Conservation (phyloP, 257 asterid genomes). For the Echites panduratus region DNA sequence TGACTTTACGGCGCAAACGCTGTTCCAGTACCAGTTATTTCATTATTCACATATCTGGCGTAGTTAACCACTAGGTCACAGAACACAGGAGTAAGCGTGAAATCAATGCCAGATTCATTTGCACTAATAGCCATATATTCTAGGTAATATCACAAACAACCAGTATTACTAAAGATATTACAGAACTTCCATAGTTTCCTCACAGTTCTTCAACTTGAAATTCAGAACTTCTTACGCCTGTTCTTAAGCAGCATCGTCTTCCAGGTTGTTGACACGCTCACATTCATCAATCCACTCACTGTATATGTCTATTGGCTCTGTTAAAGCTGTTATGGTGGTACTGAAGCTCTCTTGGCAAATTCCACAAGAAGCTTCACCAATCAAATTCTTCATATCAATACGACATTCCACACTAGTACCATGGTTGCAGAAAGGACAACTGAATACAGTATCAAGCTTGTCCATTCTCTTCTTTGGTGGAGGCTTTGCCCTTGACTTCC, state of each 20-base stretch:
- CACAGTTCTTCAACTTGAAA: not conserved
- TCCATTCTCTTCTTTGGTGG: constrained; percentile 87
- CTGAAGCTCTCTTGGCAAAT: constrained; percentile 94
- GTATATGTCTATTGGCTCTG: constrained; percentile 82
- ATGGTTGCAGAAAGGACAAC: constrained; percentile 95
- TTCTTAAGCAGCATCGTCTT: constrained; percentile 53
- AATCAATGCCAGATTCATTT: not conserved
- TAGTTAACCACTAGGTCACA: not conserved
- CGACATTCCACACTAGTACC: constrained; percentile 89
- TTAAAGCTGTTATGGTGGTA: constrained; percentile 72
- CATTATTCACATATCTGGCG: not conserved
- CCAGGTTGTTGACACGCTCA: constrained; percentile 68
- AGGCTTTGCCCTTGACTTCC: constrained; percentile 93
- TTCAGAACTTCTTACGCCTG: not conserved
- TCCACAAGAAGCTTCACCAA: constrained; percentile 71
- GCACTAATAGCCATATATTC: not conserved
- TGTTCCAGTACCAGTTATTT: not conserved
- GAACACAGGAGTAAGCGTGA: not conserved
- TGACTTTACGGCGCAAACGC: not conserved
- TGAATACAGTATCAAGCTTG: constrained; percentile 93
- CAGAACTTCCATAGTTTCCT: not conserved
- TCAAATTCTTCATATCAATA: constrained; percentile 78
- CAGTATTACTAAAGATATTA: not conserved
- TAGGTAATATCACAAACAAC: not conserved
- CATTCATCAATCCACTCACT: constrained; percentile 99